Evolutionary conservation across 495 filamentous ascomycete genomes (phyloP).

Genomic region (Lophium mytilinum): DNA sequence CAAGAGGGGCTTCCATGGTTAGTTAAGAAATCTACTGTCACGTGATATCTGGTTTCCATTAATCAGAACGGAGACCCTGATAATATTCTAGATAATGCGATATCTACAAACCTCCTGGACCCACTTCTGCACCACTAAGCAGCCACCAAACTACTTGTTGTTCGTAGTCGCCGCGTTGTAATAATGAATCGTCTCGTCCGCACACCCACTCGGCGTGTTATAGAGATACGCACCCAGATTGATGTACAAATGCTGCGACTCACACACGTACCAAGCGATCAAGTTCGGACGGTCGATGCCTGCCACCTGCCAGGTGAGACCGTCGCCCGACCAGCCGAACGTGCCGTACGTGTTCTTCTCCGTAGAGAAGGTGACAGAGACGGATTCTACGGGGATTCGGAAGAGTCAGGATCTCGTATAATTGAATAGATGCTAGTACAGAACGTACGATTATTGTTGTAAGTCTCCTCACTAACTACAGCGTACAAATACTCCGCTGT

Average conservation of each 20-base stretch:
- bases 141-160: no score
- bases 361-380: conserved; percentile 37
- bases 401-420: neutral
- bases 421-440: neutral
- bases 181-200: conserved; percentile 51
- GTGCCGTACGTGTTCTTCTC: conserved; percentile 48
- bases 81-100: no score
- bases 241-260: conserved; percentile 45
- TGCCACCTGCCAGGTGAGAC: conserved; percentile 44
- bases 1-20: no score
- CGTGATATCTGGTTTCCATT: no score
- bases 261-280: conserved; percentile 52
- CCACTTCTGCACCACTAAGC: no score
- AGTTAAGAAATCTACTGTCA: no score
- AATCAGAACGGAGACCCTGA: no score
- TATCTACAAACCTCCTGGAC: no score
- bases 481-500: conserved; percentile 34
- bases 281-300: conserved; percentile 45
- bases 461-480: conserved; percentile 25
- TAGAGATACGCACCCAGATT: conserved; percentile 54
- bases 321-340: conserved; percentile 50
- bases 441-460: conserved; percentile 7
- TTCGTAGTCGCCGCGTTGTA: conserved; percentile 36
- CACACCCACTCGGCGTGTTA: conserved; percentile 49
- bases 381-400: conserved; percentile 7